Conservation (phyloP, 1,284 basidiomycete genomes). For the Rhodotorula mucilaginosa region DNA sequence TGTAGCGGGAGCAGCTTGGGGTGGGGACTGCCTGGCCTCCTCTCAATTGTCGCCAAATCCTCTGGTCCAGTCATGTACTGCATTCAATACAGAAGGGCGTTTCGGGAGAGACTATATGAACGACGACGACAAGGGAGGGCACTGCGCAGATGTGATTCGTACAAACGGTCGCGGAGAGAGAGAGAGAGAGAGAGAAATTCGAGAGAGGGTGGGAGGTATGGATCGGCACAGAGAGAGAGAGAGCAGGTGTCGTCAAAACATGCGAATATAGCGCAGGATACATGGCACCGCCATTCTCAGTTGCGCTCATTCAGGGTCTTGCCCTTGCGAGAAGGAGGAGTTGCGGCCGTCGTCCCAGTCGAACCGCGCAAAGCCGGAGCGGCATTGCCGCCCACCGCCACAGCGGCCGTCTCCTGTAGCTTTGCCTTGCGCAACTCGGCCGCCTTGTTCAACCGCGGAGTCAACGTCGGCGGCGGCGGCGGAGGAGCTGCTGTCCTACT, state of each 20-base stretch:
- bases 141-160: too few relatives aligned
- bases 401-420: conserved; percentile 1
- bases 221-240: background rate
- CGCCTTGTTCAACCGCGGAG: conserved; percentile 33
- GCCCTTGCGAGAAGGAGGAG: background rate
- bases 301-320: background rate
- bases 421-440: conserved; percentile 27
- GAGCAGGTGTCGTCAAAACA: background rate
- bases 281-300: background rate
- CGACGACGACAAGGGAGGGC: too few relatives aligned
- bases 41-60: background rate
- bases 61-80: too few relatives aligned
- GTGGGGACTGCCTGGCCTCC: background rate
- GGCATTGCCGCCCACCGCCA: background rate
- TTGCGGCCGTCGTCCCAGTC: background rate
- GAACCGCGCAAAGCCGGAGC: too few relatives aligned
- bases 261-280: background rate
- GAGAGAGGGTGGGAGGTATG: background rate
- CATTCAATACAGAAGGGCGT: too few relatives aligned
- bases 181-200: background rate
- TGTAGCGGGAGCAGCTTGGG: background rate
- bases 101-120: too few relatives aligned
- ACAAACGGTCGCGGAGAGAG: background rate
- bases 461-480: conserved; percentile 3
- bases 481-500: background rate